These are phyloP conservation scores for Blastocystis sp. DNA, from an alignment of 352 stramenopile species.

Conservation along the genomic window DNA sequence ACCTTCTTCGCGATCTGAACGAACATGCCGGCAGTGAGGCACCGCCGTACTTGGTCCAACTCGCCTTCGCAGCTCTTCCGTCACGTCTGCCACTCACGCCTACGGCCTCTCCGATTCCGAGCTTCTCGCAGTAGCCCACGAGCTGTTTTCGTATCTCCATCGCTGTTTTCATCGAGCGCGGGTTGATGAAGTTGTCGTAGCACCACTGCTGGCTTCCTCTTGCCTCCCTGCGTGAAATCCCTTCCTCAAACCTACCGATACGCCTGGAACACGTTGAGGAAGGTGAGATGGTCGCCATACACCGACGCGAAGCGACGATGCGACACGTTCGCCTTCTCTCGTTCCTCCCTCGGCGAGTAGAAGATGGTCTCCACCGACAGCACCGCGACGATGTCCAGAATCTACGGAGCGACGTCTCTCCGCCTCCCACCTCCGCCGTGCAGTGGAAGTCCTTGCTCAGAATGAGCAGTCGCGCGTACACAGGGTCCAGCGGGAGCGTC, in stretches of 20 bases:
- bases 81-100: neutral
- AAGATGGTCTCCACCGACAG: slow-evolving; percentile 73
- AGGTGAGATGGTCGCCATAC: slow-evolving; percentile 59
- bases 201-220: slow-evolving; percentile 55
- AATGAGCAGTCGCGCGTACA: slow-evolving; percentile 73
- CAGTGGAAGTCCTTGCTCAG: slow-evolving; percentile 67
- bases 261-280: slow-evolving; percentile 57
- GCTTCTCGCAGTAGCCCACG: slow-evolving; percentile 45
- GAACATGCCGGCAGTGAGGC: slow-evolving; percentile 75
- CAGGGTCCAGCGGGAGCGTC: slow-evolving; percentile 72
- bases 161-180: slow-evolving; percentile 54
- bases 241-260: neutral
- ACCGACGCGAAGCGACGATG: slow-evolving; percentile 57
- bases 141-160: slow-evolving; percentile 58
- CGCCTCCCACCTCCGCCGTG: neutral
- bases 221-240: neutral
- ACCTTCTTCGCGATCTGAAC: slow-evolving; percentile 75
- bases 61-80: slow-evolving; percentile 62
- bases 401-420: slow-evolving; percentile 60
- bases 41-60: slow-evolving; percentile 73
- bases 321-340: slow-evolving; percentile 44
- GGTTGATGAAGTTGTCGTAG: slow-evolving; percentile 58
- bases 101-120: neutral
- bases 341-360: slow-evolving; percentile 48
- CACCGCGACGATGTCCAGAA: slow-evolving; percentile 71